These are phyloP conservation scores for Lentinula detonsa DNA, from an alignment of 768 basidiomycete species.

Conservation along the genomic window DNA sequence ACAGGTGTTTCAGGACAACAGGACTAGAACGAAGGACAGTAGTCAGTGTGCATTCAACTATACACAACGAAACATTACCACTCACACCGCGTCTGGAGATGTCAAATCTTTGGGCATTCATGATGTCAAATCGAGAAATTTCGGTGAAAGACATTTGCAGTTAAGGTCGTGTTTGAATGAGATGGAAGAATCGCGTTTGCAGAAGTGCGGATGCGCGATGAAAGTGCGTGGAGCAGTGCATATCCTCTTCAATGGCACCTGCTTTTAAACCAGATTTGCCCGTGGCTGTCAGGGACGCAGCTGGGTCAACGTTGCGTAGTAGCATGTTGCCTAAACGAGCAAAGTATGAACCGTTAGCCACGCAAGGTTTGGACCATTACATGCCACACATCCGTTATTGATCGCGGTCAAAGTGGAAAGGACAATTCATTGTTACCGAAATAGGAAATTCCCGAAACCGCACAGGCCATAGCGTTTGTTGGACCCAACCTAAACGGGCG, in stretches of 20 bases:
- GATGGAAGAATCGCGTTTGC: background rate
- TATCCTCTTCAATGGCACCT: background rate
- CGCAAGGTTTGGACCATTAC: background rate
- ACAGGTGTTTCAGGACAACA: background rate
- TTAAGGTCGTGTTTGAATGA: background rate
- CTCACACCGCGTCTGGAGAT: slow-evolving; percentile 18
- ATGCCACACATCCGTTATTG: background rate
- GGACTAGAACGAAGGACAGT: background rate
- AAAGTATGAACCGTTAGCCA: background rate
- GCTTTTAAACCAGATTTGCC: background rate
- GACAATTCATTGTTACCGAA: background rate
- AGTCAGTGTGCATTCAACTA: background rate
- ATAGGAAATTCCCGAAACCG: background rate
- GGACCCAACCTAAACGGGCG: background rate
- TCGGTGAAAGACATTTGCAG: background rate
- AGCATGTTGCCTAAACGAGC: background rate
- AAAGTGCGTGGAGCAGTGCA: background rate
- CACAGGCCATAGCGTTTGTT: background rate
- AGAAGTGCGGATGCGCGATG: background rate
- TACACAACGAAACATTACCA: background rate
- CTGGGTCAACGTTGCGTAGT: background rate
- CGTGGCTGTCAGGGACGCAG: background rate
- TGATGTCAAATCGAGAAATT: slow-evolving; percentile 7
- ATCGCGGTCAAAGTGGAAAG: background rate
- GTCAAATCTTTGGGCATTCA: slow-evolving; percentile 26